Evolutionary conservation across 2,329 filamentous ascomycete species (phyloP).

Genomic region (Apiospora koreana): DNA sequence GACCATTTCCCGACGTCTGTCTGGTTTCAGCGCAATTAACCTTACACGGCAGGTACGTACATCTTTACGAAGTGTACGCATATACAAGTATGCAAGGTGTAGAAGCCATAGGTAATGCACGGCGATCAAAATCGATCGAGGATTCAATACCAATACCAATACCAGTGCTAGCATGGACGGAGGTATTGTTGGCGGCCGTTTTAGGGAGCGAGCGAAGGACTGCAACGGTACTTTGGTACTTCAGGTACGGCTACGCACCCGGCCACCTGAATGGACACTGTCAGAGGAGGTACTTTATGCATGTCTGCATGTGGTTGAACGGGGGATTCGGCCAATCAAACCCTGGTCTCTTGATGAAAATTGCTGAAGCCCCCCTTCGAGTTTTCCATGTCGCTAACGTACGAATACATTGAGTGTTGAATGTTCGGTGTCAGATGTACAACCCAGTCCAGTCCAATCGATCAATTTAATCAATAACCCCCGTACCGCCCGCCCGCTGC

Average conservation of each 20-base stretch:
- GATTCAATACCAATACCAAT: too few species aligned
- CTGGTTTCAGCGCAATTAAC: slow-evolving; percentile 1
- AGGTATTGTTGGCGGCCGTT: neutral
- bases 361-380: neutral
- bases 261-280: neutral
- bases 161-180: too few species aligned
- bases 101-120: neutral
- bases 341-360: neutral
- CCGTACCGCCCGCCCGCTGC: neutral
- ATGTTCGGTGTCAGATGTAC: neutral
- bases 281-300: neutral
- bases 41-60: too few species aligned
- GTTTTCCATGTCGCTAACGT: too few species aligned
- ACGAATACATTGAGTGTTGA: neutral
- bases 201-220: neutral
- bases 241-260: neutral
- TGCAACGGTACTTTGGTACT: neutral
- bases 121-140: neutral
- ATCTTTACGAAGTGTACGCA: neutral
- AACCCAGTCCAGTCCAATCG: neutral
- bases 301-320: slow-evolving; percentile 2
- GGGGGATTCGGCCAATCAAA: neutral
- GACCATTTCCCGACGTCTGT: neutral
- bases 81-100: neutral
- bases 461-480: neutral